Evolutionary conservation across 495 filamentous ascomycete species (phyloP).

Genomic region (Penicillium cinerascens): DNA sequence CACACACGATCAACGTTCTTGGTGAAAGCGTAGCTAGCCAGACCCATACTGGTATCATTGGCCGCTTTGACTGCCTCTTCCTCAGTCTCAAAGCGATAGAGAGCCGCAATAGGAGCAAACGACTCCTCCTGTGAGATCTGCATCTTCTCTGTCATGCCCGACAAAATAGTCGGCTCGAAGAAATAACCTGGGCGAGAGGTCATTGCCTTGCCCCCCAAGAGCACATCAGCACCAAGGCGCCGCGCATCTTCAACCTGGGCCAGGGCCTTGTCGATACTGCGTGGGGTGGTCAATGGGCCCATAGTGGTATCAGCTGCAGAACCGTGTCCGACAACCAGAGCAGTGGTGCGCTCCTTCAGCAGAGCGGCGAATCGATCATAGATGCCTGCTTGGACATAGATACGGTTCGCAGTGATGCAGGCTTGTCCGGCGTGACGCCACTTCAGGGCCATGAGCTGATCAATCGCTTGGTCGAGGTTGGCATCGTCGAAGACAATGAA

Average conservation of each 20-base stretch:
- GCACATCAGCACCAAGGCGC: slow-evolving; percentile 53
- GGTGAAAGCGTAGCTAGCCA: slow-evolving; percentile 70
- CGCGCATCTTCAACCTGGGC: slow-evolving; percentile 62
- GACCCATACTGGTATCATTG: slow-evolving; percentile 66
- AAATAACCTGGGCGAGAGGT: slow-evolving; percentile 57
- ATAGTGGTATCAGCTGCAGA: slow-evolving; percentile 56
- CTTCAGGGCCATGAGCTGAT: slow-evolving; percentile 58
- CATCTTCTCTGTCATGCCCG: slow-evolving; percentile 59
- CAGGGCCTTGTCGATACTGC: slow-evolving; percentile 59
- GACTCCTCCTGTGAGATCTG: slow-evolving; percentile 64
- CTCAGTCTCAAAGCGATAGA: slow-evolving; percentile 68
- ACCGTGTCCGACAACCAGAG: slow-evolving; percentile 65
- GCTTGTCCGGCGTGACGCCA: slow-evolving; percentile 70
- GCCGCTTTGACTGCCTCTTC: slow-evolving; percentile 61
- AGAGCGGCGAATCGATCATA: slow-evolving; percentile 53
- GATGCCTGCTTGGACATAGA: slow-evolving; percentile 62
- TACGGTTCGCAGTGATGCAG: slow-evolving; percentile 69
- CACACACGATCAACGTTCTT: slow-evolving; percentile 70
- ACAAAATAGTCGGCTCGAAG: slow-evolving; percentile 69
- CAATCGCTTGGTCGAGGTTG: slow-evolving; percentile 59
- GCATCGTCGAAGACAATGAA: slow-evolving; percentile 75
- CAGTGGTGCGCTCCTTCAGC: slow-evolving; percentile 51
- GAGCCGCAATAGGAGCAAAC: slow-evolving; percentile 64
- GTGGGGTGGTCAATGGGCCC: slow-evolving; percentile 64
- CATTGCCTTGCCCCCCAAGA: slow-evolving; percentile 56